Percentiles rank a stretch among this genome's conserved stretches.
Conservation (phyloP, 164 flowering plant genomes). For the Vitis rupestris region DNA sequence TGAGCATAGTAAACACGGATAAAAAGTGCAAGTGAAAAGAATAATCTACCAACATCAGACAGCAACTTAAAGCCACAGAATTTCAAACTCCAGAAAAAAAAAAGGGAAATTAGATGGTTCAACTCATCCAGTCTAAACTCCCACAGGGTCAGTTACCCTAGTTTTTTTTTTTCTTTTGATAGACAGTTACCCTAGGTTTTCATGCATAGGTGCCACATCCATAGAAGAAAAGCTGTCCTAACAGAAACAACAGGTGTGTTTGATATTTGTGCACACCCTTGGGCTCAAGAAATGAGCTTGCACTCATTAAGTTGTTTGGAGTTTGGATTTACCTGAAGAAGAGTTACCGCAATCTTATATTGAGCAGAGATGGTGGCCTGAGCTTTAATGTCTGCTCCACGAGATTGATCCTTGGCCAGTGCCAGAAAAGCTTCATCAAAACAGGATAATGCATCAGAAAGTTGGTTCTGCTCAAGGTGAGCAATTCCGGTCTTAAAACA, state of each 20-base stretch:
- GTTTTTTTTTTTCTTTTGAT: not conserved
- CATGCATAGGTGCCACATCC: not conserved
- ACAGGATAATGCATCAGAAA: slow-evolving; percentile 93
- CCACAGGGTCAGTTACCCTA: not conserved
- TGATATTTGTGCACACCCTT: not conserved
- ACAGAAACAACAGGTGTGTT: not conserved
- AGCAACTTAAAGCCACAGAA: no score
- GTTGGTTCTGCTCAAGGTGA: slow-evolving; percentile 97
- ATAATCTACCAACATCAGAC: no score
- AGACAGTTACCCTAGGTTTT: not conserved
- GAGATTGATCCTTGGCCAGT: slow-evolving; percentile 95
- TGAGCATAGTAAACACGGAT: no score
- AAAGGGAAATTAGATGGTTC: not conserved
- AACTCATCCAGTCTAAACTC: not conserved
- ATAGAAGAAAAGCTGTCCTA: not conserved
- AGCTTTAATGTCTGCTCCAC: slow-evolving; percentile 94
- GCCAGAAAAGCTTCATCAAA: slow-evolving; percentile 98
- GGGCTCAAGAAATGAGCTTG: not conserved
- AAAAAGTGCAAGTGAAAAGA: no score
- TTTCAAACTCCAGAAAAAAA: no score
- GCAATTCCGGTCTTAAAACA: slow-evolving; percentile 93
- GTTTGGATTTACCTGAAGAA: slow-evolving; percentile 65
- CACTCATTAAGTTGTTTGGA: not conserved
- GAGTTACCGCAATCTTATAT: slow-evolving; percentile 93
- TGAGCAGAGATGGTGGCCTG: slow-evolving; percentile 99